Base-by-base conservation (phyloP, 148 eudicot species). In the Heliosperma pusillum region DNA sequence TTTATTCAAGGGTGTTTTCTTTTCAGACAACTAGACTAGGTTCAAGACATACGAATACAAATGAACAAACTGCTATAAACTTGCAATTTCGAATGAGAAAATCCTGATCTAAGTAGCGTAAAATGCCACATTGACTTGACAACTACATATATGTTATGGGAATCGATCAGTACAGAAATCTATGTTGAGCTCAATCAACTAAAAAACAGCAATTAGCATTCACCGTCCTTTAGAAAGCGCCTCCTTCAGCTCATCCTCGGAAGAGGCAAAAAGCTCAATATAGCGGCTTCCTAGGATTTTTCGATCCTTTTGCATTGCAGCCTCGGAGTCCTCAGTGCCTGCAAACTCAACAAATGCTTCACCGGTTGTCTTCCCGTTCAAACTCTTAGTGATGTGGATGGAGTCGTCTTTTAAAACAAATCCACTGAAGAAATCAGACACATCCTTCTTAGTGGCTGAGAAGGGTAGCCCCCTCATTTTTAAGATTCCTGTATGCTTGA, bases 221-320 rank as follows among this genome's bases (percentile, higher is more conserved):
- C 81, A 88, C 66, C 86, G 84, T 69, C 86, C 89, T 84, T 82
- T 92, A 12, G 92, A 77, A 63, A 87, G 82, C 10, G 97, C 88
- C 65, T 95, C 96, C 12, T 82, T 87, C 76, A 92, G 69, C 57
- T 95, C 99, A 59, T 92, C 89, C 29, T 45, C 75, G 4, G 92
- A 84, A 20, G 97, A 90, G 58, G 87, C 82, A 17, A 95, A 95
- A 19, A 95, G 89, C 85, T 95, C 99, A 40, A 95, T 86, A 70
- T 95, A 95, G 55, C 99, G 97, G 78, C 90, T 95, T 60, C 99
- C 99, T 20, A 95, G 96, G 9, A 89, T 90, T 88, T 90, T 95
- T 78, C 99, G 78, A 67, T 95, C 97, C 84, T 90, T 95, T n/a
- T 87, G 86, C 90, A 95, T 83, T 56, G 99, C 99, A 33, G 86